Evolutionary conservation across 768 basidiomycete genomes (phyloP).

Genomic region (Cyathus striatus): DNA sequence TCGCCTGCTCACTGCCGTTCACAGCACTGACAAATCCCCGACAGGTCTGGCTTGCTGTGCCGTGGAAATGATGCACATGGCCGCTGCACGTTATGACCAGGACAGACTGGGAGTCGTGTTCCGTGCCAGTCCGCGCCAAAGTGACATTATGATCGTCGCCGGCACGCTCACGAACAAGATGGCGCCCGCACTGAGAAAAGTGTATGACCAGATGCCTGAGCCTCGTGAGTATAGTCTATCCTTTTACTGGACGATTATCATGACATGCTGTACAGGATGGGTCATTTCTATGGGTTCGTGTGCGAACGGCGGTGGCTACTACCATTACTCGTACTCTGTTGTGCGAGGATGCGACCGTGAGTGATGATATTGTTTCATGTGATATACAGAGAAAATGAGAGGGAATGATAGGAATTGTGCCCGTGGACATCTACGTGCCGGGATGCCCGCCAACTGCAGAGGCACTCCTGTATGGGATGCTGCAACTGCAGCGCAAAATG

Average conservation of each 20-base stretch:
- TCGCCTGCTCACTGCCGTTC: background rate
- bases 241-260: too few species aligned
- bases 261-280: too few species aligned
- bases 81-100: constrained; percentile 97
- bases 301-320: constrained; percentile 96
- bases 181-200: constrained; percentile 96
- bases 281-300: constrained; percentile 99
- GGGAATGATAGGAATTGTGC: constrained; percentile 71
- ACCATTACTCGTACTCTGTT: constrained; percentile 98
- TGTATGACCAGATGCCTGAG: constrained; percentile 98
- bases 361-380: constrained; percentile 17
- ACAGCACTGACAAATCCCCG: background rate
- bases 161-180: constrained; percentile 99
- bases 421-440: constrained; percentile 97
- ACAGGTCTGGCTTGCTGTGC: constrained; percentile 96
- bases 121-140: constrained; percentile 97
- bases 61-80: constrained; percentile 99
- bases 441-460: constrained; percentile 96
- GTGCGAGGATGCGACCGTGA: constrained; percentile 95
- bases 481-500: constrained; percentile 97
- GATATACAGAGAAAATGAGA: constrained; percentile 7
- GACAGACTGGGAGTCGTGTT: constrained; percentile 96
- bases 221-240: constrained; percentile 58
- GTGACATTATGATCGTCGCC: constrained; percentile 98
- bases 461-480: constrained; percentile 93